Base-by-base conservation (phyloP, 352 stramenopile genomes). In the Aphanomyces stellatus region DNA sequence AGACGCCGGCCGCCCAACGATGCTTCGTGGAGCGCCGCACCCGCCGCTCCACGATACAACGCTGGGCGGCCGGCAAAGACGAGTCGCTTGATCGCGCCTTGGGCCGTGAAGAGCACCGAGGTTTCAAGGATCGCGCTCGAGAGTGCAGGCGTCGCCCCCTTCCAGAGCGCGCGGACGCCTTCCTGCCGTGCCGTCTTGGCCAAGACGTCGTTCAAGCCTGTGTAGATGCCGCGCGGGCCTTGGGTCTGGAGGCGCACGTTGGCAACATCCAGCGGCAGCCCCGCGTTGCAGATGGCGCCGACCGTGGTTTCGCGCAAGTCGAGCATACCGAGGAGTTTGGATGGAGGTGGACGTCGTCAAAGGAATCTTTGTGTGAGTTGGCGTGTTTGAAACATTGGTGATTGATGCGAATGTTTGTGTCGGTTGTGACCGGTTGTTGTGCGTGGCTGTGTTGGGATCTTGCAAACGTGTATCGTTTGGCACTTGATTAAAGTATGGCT, bases 111-210 rank as follows among this genome's bases (percentile, higher is more conserved):
- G 24, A 96, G 78, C 55, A 96, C 88, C 51, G 87, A 88, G 75
- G 95, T 96, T 60, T 96, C 88, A 53, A 95, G 88, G 64, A 94
- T 87, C 27, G 88, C 89, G 74, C 83, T 93, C 42, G 79, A 88
- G 13, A 96, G 78, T 55, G 88, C 88, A 3, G 88, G 88, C 62
- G 91, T 76, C 0, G 87, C 85, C 19, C 88, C 88, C 71, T 91
- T 91, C 84, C 87, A 96, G 24, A 96, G 81, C 66, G 87, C 74
- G 3, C 73, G 46, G 2, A 83, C 64, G 41, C 85, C 83, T 60
- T 95, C 86, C 46, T 91, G 80, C 4, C 78, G 78, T 35, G 82
- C 80, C 51, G 90, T 91, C 48, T 79, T 80, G 42, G 69, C 72
- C 65, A 90, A 87, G 28, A 76, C 79, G 69, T 93, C 78, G 8